Percentiles rank a stretch among this genome's conserved stretches.
phyloP scores from a whole-genome alignment of 805 yeast genomes.

The Tetrapisispora iriomotensis region DNA sequence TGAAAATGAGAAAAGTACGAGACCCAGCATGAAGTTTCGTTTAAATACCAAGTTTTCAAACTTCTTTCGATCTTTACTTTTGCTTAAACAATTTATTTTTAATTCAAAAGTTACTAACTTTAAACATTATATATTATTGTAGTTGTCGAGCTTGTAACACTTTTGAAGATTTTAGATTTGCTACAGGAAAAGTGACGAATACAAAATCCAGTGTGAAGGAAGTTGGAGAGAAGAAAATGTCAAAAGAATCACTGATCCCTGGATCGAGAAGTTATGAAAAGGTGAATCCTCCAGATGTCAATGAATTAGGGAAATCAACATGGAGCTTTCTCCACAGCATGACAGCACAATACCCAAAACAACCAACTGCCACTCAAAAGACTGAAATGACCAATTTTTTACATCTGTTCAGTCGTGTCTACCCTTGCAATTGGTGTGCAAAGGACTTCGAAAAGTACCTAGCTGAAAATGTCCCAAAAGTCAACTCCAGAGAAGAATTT shows the following conservation, averaged over 20 bases:
- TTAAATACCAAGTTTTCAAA: neutral
- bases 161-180: slow-evolving; percentile 67
- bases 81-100: too few species aligned
- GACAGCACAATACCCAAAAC: slow-evolving; percentile 79
- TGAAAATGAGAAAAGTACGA: neutral
- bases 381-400: slow-evolving; percentile 63
- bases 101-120: too few species aligned
- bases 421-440: slow-evolving; percentile 94
- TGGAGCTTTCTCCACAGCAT: slow-evolving; percentile 90
- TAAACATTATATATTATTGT: slow-evolving; percentile 3
- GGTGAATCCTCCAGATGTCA: slow-evolving; percentile 83
- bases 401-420: slow-evolving; percentile 60
- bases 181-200: slow-evolving; percentile 27
- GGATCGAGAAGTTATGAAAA: slow-evolving; percentile 30
- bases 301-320: slow-evolving; percentile 67
- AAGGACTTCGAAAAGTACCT: slow-evolving; percentile 66
- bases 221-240: neutral
- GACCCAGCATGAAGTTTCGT: neutral
- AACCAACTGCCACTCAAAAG: slow-evolving; percentile 56
- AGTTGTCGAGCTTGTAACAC: slow-evolving; percentile 87
- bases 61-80: neutral
- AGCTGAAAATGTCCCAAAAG: slow-evolving; percentile 42
- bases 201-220: slow-evolving; percentile 1
- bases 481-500: slow-evolving; percentile 61
- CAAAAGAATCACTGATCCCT: slow-evolving; percentile 8